Evolutionary conservation across 2,329 filamentous ascomycete genomes (phyloP).

Genomic region (Juglanconis oblonga): DNA sequence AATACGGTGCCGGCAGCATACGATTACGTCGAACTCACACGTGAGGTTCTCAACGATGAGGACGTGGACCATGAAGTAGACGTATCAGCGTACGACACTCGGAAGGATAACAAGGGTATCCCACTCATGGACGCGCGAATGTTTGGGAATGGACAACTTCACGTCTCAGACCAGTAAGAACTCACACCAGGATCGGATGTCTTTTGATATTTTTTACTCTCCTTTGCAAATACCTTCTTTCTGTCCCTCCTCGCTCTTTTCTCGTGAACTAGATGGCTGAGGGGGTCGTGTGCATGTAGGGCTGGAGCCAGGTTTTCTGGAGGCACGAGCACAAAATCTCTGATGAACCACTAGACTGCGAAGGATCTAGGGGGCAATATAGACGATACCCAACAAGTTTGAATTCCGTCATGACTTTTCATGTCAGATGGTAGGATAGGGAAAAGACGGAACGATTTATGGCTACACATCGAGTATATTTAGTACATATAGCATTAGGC

Average conservation of each 20-base stretch:
- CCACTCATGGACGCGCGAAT: conserved; percentile 44
- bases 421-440: not conserved
- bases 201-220: not conserved
- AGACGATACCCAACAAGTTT: not conserved
- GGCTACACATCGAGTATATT: too few relatives aligned
- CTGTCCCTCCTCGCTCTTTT: not conserved
- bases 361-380: not conserved
- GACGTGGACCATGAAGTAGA: conserved; percentile 16
- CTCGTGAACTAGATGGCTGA: not conserved
- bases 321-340: not conserved
- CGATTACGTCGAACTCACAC: conserved; percentile 82
- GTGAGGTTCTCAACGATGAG: conserved; percentile 51
- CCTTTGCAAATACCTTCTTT: not conserved
- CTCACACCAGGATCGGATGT: not conserved
- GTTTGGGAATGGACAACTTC: conserved; percentile 30
- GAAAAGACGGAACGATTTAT: not conserved
- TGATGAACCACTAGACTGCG: not conserved
- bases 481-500: too few relatives aligned
- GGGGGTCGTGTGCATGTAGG: not conserved
- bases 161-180: conserved; percentile 17
- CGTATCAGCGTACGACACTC: conserved; percentile 22
- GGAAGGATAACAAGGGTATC: conserved; percentile 47
- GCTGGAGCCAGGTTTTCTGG: not conserved
- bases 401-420: not conserved
- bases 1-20: conserved; percentile 53